Evolutionary conservation across 257 asterid species (phyloP).

Genomic region (Przewalskia tangutica): DNA sequence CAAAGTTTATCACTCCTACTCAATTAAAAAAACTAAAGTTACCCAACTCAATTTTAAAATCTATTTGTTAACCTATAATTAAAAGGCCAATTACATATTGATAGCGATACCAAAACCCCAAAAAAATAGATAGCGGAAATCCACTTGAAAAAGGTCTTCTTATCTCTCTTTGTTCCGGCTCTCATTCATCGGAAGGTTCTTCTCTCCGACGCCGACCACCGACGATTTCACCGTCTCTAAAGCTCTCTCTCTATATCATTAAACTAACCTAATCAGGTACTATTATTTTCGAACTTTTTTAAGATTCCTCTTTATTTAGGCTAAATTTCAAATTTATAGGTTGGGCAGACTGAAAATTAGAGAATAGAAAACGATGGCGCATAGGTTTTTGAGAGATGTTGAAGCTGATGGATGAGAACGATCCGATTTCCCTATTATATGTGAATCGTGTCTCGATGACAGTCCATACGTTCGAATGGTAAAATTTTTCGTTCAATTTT

Average conservation of each 20-base stretch:
- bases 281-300: background rate
- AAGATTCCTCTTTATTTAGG: background rate
- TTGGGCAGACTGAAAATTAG: background rate
- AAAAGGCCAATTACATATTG: too few relatives aligned
- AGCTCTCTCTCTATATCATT: background rate
- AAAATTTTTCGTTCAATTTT: background rate
- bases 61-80: too few relatives aligned
- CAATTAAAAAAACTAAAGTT: too few relatives aligned
- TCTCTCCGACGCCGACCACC: background rate
- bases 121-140: background rate
- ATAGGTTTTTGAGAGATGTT: slow-evolving; percentile 75
- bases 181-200: background rate
- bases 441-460: slow-evolving; percentile 96
- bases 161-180: background rate
- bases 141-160: background rate
- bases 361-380: slow-evolving; percentile 45
- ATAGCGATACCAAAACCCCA: too few relatives aligned
- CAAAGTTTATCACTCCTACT: too few relatives aligned
- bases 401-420: slow-evolving; percentile 99
- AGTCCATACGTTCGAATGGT: slow-evolving; percentile 97
- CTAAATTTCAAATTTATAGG: too few relatives aligned
- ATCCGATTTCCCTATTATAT: slow-evolving; percentile 85
- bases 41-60: too few relatives aligned
- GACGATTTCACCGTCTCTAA: background rate
- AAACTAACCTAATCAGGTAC: background rate